Conservation (phyloP, 1,139 yeast genomes). For the Saccharomyces hybrid region DNA sequence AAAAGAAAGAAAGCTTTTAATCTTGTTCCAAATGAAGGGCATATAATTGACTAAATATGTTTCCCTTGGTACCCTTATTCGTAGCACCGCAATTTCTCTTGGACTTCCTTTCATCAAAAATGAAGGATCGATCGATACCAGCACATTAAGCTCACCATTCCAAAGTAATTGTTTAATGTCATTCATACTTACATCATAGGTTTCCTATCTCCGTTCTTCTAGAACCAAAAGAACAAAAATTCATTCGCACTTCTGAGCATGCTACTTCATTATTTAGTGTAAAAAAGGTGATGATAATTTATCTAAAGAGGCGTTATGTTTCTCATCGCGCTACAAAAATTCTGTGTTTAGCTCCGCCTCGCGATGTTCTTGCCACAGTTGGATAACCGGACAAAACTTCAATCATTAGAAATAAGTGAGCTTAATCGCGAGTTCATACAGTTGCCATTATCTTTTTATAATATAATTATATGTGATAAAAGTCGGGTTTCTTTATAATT, state of each 20-base stretch:
- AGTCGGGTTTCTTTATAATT: too few species aligned
- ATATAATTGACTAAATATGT: conserved; percentile 52
- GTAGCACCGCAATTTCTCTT: conserved; percentile 7
- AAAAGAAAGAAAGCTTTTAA: conserved; percentile 36
- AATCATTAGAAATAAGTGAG: too few species aligned
- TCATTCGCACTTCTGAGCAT: background rate
- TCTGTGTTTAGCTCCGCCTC: background rate
- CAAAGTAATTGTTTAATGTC: conserved; percentile 41
- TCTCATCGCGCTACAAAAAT: background rate
- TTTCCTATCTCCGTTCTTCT: background rate
- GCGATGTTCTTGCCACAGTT: background rate
- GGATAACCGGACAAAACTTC: background rate
- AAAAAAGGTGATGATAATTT: background rate
- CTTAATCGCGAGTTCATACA: background rate
- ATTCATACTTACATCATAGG: conserved; percentile 10
- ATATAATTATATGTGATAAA: too few species aligned
- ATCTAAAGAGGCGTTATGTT: background rate
- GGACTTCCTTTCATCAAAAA: conserved; percentile 14
- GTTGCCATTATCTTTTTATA: background rate
- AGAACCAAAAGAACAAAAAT: background rate
- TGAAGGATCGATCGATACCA: conserved; percentile 15
- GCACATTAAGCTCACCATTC: conserved; percentile 49
- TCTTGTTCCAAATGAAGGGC: conserved; percentile 38
- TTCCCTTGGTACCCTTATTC: conserved; percentile 36
- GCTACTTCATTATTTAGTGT: background rate